A percentile compares a stretch with the other conserved stretches of the same genome.
These are phyloP conservation scores for Isochrysis galbana DNA, from an alignment of 78 protist species.

Conservation along the genomic window DNA sequence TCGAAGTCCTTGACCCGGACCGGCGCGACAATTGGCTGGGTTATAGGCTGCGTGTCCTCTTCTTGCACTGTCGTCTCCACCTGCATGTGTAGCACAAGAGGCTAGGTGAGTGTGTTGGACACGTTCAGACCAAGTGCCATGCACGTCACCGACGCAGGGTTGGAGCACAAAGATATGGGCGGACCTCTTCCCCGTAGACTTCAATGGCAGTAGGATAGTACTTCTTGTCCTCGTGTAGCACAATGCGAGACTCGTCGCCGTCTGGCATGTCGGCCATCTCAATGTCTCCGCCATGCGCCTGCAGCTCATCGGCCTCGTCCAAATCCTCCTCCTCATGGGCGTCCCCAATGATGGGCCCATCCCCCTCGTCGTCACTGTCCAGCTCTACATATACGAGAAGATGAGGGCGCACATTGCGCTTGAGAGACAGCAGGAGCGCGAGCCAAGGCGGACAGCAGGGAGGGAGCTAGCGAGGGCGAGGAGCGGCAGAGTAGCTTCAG, in stretches of 20 bases:
- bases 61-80: constrained; percentile 94
- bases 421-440: too few species aligned
- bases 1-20: constrained; percentile 50
- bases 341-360: background rate
- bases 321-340: background rate
- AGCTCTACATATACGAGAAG: background rate
- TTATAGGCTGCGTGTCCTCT: constrained; percentile 95
- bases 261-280: background rate
- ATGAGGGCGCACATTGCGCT: background rate
- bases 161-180: too few species aligned
- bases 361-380: constrained; percentile 25
- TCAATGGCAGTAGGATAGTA: constrained; percentile 92
- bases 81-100: too few species aligned
- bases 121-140: background rate
- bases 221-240: constrained; percentile 96
- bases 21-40: constrained; percentile 95
- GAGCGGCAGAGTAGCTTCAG: background rate
- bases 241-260: constrained; percentile 42
- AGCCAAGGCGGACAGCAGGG: too few species aligned
- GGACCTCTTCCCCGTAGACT: constrained; percentile 71
- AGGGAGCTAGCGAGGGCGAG: background rate
- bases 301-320: background rate
- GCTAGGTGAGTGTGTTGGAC: background rate
- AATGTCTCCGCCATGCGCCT: background rate
- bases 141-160: background rate